A percentile compares a stretch with the other conserved stretches of the same genome.
These are phyloP conservation scores for Euphrasia confusa DNA, from an alignment of 257 asterid species.

Conservation along the genomic window DNA sequence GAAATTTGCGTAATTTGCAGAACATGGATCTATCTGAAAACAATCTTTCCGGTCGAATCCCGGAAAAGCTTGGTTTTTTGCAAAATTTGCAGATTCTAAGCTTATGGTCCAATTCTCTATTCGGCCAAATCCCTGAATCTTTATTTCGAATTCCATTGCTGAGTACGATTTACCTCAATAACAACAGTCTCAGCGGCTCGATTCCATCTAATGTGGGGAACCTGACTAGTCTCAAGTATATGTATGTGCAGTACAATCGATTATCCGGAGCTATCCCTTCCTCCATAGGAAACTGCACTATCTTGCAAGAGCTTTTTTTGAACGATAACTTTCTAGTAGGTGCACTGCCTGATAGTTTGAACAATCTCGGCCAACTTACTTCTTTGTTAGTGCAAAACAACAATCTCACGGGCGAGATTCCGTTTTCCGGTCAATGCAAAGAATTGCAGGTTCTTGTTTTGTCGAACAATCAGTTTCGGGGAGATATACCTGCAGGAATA, in stretches of 20 bases:
- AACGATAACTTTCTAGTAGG: constrained; percentile 48
- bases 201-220: constrained; percentile 55
- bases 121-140: constrained; percentile 55
- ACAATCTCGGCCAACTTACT: constrained; percentile 44
- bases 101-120: constrained; percentile 47
- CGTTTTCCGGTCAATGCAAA: constrained; percentile 40
- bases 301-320: constrained; percentile 48
- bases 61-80: constrained; percentile 50
- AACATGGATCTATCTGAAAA: constrained; percentile 51
- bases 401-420: constrained; percentile 47
- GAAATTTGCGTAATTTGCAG: constrained; percentile 42
- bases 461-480: constrained; percentile 50
- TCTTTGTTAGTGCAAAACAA: constrained; percentile 43
- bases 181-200: constrained; percentile 57
- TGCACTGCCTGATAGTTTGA: constrained; percentile 50
- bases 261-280: constrained; percentile 63
- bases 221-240: constrained; percentile 28
- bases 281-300: constrained; percentile 57
- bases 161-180: constrained; percentile 34
- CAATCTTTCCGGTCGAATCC: constrained; percentile 52
- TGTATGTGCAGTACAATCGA: constrained; percentile 40
- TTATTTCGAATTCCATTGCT: constrained; percentile 48
- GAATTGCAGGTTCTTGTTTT: constrained; percentile 33
- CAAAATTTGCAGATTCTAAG: constrained; percentile 32
- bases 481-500: constrained; percentile 52